Evolutionary conservation across 306 rosid species (phyloP), one percentile per base, ranked within the genome.

Genomic region (Sphenostylis stenocarpa): DNA sequence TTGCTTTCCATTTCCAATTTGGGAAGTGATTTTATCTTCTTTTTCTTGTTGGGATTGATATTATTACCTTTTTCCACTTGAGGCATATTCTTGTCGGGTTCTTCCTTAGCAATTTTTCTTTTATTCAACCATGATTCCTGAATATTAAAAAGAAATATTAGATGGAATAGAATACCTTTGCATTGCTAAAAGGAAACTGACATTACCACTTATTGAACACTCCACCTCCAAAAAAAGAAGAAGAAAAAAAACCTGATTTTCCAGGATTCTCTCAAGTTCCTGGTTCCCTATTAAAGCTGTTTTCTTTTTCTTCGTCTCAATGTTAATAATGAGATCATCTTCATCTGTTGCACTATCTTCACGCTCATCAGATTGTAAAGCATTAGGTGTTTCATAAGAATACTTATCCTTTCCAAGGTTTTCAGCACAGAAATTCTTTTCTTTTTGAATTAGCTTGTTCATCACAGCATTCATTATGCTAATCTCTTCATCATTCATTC

Each of bases 251-350:
- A 87, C 92, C 91, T 87, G 82, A 70, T 67, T 64, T 53, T 81
- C 77, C 78, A 87, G 80, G 29, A 80, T 67, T 78, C 51, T 86
- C 82, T 78, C 66, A 60, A 77, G 81, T 81, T 85, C 88, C 60
- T 38, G 63, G 68, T 34, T 73, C 44, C 61, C 80, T 39, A 57
- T 76, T 23, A 67, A 67, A 58, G 82, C 38, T 41, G 69, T 13
- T 63, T 81, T 73, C 47, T 41, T 86, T 74, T 69, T 83, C 65
- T 82, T 77, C 3, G 85, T 58, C 65, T 75, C 83, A 45, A 92
- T 81, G 73, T 92, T 92, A 67, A 92, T 85, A 26, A 94, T 82
- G 67, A 94, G 90, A 67, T 90, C 98, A 67, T 91, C 98, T n/a
- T 91, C 93, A 72, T 87, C 90, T 2, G 81, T 49, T 65, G 64